Conservation (phyloP, 1,284 basidiomycete genomes). For the Malassezia nana region DNA sequence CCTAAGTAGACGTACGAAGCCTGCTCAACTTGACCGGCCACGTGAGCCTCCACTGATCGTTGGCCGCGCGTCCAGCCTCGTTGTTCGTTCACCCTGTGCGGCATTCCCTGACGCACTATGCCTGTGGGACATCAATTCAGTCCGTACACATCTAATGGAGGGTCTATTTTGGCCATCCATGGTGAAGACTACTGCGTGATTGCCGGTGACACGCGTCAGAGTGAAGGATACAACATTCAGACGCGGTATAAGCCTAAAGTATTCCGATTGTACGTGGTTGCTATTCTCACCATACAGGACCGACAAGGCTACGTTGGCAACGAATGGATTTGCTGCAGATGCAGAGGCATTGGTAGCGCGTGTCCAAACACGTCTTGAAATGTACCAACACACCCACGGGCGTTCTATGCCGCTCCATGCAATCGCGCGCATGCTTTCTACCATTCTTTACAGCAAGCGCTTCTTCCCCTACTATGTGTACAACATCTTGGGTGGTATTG, state of each 20-base stretch:
- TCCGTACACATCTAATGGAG: constrained; percentile 45
- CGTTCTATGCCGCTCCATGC: constrained; percentile 42
- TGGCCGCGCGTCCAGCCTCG: constrained; percentile 4
- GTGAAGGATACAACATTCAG: constrained; percentile 47
- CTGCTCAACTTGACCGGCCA: background rate
- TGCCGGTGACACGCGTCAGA: constrained; percentile 45
- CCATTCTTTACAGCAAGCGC: constrained; percentile 45
- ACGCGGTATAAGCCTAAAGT: constrained; percentile 48
- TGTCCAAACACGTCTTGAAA: constrained; percentile 38
- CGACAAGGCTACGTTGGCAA: constrained; percentile 44
- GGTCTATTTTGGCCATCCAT: constrained; percentile 44
- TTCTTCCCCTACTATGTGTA: constrained; percentile 49
- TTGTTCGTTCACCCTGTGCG: background rate
- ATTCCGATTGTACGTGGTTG: constrained; percentile 27
- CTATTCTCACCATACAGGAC: constrained; percentile 18
- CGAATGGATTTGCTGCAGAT: constrained; percentile 45
- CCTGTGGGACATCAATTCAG: constrained; percentile 42
- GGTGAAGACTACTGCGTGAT: constrained; percentile 46
- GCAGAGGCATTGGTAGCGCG: constrained; percentile 42
- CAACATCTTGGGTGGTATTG: constrained; percentile 47
- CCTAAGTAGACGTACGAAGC: background rate
- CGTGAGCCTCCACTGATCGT: constrained; percentile 8
- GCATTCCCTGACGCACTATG: background rate
- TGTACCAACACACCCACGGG: constrained; percentile 44
- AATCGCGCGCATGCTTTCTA: constrained; percentile 46